phyloP scores from a whole-genome alignment of 441 rosid genomes.

The Aleurites moluccanus region DNA sequence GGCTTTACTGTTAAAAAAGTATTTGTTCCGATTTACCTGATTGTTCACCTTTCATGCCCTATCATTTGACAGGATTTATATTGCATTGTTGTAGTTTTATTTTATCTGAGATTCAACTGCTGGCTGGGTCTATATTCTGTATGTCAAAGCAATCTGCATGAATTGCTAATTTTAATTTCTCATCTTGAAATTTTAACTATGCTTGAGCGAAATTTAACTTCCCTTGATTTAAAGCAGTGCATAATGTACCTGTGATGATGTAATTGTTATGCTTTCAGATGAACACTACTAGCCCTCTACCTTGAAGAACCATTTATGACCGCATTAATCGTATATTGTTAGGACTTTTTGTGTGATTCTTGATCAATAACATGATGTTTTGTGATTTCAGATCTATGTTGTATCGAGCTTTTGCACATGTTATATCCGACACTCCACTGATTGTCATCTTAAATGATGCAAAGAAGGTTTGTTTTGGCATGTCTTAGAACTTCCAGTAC shows the following conservation, averaged over 20 bases:
- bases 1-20: background rate
- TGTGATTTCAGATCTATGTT: conserved; percentile 62
- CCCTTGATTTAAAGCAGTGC: too few species aligned
- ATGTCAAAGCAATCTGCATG: background rate
- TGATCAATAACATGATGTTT: conserved; percentile 4
- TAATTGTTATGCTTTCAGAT: background rate
- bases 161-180: background rate
- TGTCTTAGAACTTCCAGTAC: conserved; percentile 13
- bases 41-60: background rate
- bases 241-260: too few species aligned
- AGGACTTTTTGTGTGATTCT: background rate
- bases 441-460: conserved; percentile 62
- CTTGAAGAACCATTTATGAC: background rate
- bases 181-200: background rate
- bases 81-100: background rate
- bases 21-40: background rate
- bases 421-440: conserved; percentile 65
- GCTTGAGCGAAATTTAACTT: too few species aligned
- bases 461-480: conserved; percentile 54
- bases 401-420: conserved; percentile 61
- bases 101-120: background rate
- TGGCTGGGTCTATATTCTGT: background rate
- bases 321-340: background rate
- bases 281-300: background rate
- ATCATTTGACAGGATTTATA: too few species aligned